Evolutionary conservation across 352 stramenopile species (phyloP), one percentile per base, ranked within the genome.

Genomic region (Thalassiosira sp.): DNA sequence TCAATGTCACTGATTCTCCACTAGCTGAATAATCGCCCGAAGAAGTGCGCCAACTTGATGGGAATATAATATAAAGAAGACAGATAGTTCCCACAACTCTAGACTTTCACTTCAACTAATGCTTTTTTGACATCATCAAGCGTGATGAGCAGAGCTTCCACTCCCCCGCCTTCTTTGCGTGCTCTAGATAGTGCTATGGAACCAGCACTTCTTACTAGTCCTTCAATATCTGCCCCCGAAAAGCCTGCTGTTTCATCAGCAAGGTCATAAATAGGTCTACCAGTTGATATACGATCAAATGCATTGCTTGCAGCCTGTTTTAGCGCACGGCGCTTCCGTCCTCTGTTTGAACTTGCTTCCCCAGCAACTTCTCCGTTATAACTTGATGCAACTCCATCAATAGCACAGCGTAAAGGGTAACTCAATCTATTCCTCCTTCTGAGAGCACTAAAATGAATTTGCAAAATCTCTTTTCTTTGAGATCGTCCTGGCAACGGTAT

Each of bases 101-200:
- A 65, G 31, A 25, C 27, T 40, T 56, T 68, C 10, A 90, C 68
- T 72, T 92, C 87, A 52, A 74, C 40, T 53, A 92, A 72, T 24
- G 87, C 84, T 58, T 84, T 20, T 40, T 86, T 77, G 1, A 90
- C 80, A 77, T 92, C 87, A 70, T 91, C 84, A 24, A 92, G 49
- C 42, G 82, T 90, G 28, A 92, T 85, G 3, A 91, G 33, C 11
- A 91, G 46, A 28, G 61, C 59, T 22, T 85, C 64, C 10, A 89
- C 62, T 28, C 82, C 84, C 48, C 52, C 66, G 0, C 84, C 80
- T 59, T 89, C 69, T 68, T 51, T 60, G 64, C 84, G 37, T 5
- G 66, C 64, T 57, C 82, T 62, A 13, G 81, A 52, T 5, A 91
- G 72, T 28, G 83, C 83, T 37, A 88, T 74, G 0, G 81, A 89